phyloP scores from a whole-genome alignment of 805 yeast species.

The Dipodascus geniculatus region DNA sequence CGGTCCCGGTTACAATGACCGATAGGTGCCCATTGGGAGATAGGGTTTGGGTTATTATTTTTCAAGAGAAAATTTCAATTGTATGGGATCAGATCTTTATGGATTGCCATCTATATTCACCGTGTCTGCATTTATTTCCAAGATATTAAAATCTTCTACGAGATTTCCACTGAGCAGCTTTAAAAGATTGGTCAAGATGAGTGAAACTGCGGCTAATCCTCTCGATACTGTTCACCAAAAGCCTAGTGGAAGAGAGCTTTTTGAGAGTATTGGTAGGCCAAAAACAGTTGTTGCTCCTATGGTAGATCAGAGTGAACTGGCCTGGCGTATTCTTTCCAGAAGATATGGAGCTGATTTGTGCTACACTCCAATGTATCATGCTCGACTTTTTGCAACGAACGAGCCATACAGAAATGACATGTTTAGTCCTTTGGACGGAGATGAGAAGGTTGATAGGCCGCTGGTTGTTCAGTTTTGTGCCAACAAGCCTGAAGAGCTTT shows the following conservation, averaged over 20 bases:
- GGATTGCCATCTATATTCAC: background rate
- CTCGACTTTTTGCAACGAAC: conserved; percentile 75
- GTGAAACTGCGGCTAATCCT: background rate
- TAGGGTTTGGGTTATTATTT: background rate
- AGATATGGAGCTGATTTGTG: conserved; percentile 86
- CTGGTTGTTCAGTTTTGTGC: conserved; percentile 93
- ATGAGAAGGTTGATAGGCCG: conserved; percentile 59
- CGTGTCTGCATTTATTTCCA: background rate
- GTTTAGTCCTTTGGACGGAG: conserved; percentile 62
- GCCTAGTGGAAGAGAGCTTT: conserved; percentile 56
- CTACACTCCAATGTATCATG: conserved; percentile 96
- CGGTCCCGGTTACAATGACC: background rate
- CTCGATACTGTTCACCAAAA: conserved; percentile 14
- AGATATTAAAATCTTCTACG: background rate
- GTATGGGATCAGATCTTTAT: background rate
- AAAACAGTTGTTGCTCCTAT: conserved; percentile 89
- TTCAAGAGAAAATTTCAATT: background rate
- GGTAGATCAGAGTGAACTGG: conserved; percentile 96
- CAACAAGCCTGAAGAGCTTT: conserved; percentile 76
- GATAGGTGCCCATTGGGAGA: background rate
- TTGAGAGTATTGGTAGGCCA: conserved; percentile 59
- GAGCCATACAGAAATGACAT: conserved; percentile 68
- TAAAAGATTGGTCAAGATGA: background rate
- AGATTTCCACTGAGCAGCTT: background rate
- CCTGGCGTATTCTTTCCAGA: conserved; percentile 84